These are phyloP conservation scores for Fusarium marasasianum DNA, from an alignment of 2,329 filamentous ascomycete genomes.

Conservation along the genomic window DNA sequence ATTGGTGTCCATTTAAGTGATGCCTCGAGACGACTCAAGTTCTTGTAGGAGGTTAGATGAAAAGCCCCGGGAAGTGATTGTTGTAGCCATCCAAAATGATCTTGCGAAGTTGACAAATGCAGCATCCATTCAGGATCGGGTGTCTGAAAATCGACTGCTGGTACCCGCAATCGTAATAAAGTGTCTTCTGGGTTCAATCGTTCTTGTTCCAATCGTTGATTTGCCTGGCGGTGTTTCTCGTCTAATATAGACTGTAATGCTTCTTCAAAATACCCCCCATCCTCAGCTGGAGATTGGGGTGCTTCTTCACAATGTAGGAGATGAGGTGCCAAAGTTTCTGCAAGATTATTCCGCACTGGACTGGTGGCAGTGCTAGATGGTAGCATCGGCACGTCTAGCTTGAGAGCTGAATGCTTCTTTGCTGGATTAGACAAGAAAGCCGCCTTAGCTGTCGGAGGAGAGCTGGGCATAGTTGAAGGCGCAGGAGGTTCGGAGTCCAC, in stretches of 20 bases:
- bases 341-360: not conserved
- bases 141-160: conserved; percentile 41
- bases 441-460: conserved; percentile 10
- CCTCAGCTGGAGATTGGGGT: not conserved
- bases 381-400: conserved; percentile 39
- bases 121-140: conserved; percentile 38
- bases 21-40: conserved; percentile 15
- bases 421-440: not conserved
- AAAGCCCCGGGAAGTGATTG: not conserved
- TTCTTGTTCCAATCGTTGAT: conserved; percentile 43
- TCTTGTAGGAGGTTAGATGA: not conserved
- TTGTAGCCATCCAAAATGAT: conserved; percentile 43
- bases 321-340: not conserved
- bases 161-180: conserved; percentile 43
- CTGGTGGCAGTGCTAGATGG: conserved; percentile 19
- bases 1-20: conserved; percentile 42
- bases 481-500: conserved; percentile 35
- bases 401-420: conserved; percentile 8
- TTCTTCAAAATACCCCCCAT: conserved; percentile 36
- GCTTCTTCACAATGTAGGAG: not conserved
- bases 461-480: conserved; percentile 16
- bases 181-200: conserved; percentile 39
- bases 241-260: conserved; percentile 37
- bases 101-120: conserved; percentile 21
- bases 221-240: conserved; percentile 7